Conservation (phyloP, 345 rosid genomes). For the Arabidopsis suecica region DNA sequence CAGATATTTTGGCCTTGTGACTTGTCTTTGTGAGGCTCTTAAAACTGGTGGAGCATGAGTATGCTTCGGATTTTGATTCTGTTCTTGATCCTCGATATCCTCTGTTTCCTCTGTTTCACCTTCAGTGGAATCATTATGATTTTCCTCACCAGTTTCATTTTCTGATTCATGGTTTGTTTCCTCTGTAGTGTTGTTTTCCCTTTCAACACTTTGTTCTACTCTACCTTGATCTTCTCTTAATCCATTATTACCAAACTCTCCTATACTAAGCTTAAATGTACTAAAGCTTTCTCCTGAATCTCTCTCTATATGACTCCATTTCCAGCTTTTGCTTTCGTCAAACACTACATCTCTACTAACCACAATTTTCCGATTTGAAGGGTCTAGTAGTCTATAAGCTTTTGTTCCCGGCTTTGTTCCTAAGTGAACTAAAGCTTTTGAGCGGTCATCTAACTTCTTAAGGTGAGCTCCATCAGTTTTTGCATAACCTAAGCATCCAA, state of each 20-base stretch:
- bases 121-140: too few species aligned
- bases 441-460: neutral
- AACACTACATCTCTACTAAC: neutral
- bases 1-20: neutral
- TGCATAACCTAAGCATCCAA: neutral
- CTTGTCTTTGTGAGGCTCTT: neutral
- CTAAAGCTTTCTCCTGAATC: too few species aligned
- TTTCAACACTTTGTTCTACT: too few species aligned
- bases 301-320: accelerated
- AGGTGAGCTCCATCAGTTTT: accelerated
- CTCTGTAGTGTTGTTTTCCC: too few species aligned
- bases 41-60: too few species aligned
- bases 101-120: too few species aligned
- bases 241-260: neutral
- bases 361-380: accelerated
- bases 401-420: neutral
- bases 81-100: too few species aligned
- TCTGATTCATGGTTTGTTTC: too few species aligned
- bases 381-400: neutral
- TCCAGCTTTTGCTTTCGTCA: neutral
- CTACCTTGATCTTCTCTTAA: neutral
- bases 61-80: too few species aligned
- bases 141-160: too few species aligned
- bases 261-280: neutral
- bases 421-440: accelerated